phyloP scores from a whole-genome alignment of 768 basidiomycete genomes.

The Gautieria morchelliformis region DNA sequence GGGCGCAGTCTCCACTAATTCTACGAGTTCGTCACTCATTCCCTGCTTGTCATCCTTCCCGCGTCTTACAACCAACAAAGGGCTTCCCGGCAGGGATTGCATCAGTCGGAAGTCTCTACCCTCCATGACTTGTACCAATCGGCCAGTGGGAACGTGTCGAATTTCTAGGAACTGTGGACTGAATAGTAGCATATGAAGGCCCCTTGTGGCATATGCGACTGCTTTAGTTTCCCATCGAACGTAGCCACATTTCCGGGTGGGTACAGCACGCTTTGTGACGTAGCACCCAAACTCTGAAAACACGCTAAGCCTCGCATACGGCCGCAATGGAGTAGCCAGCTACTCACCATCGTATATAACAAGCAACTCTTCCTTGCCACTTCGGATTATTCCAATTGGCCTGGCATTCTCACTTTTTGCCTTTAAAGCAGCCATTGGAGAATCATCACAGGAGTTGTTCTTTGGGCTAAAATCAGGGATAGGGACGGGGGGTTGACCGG shows the following conservation, averaged over 20 bases:
- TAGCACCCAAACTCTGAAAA: conserved; percentile 63
- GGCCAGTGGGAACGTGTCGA: conserved; percentile 50
- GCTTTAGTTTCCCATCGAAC: conserved; percentile 76
- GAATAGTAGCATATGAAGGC: conserved; percentile 60
- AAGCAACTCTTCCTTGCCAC: conserved; percentile 46
- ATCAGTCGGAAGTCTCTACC: conserved; percentile 59
- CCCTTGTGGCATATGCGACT: conserved; percentile 48
- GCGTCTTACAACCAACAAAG: conserved; percentile 54
- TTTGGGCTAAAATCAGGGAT: conserved; percentile 37
- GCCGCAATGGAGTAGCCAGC: neutral
- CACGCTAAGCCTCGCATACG: neutral
- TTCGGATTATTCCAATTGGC: conserved; percentile 58
- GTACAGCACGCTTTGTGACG: conserved; percentile 59
- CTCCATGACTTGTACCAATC: conserved; percentile 78
- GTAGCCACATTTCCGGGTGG: conserved; percentile 49
- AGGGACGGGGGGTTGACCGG: conserved; percentile 19
- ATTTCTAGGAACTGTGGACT: conserved; percentile 70
- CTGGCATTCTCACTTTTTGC: conserved; percentile 44
- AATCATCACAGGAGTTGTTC: conserved; percentile 35
- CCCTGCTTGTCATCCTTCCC: conserved; percentile 54
- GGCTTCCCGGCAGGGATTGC: conserved; percentile 35
- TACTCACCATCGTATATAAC: conserved; percentile 66
- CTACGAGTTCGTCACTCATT: conserved; percentile 51
- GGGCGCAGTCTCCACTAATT: conserved; percentile 62
- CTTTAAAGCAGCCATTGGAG: conserved; percentile 45